phyloP scores from a whole-genome alignment of 2,329 filamentous ascomycete species.

The Botrytis aclada region DNA sequence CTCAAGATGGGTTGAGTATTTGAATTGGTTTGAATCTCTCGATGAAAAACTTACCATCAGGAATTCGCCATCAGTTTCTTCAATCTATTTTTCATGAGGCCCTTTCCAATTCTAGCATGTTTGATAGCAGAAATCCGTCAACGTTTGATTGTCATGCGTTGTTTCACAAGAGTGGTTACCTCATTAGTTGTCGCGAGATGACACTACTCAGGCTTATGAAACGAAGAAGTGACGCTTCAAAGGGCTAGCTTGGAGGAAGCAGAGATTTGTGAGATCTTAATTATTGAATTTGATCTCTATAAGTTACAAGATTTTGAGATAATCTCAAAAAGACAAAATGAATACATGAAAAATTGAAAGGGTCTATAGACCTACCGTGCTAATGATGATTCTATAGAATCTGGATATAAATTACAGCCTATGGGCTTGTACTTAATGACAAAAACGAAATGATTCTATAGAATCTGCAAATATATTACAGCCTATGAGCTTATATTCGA shows the following conservation, averaged over 20 bases:
- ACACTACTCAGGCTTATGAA: background rate
- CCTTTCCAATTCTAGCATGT: too few relatives aligned
- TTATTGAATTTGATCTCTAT: background rate
- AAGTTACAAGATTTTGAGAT: background rate
- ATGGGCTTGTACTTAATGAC: background rate
- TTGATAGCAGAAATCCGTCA: background rate
- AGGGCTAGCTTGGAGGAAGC: background rate
- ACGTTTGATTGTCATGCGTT: rapidly evolving
- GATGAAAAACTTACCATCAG: too few relatives aligned
- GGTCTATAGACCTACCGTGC: background rate
- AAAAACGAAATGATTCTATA: background rate
- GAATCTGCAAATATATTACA: background rate
- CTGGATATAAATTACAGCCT: background rate
- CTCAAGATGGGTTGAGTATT: too few relatives aligned
- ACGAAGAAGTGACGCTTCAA: background rate
- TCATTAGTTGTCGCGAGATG: too few relatives aligned
- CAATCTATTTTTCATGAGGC: too few relatives aligned
- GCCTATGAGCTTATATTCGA: background rate
- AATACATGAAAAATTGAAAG: background rate
- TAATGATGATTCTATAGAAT: background rate
- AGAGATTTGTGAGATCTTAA: background rate
- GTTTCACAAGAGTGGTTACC: background rate
- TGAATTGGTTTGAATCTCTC: too few relatives aligned
- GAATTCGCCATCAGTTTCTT: too few relatives aligned
- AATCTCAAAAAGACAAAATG: background rate